Evolutionary conservation across 352 stramenopile genomes (phyloP).

Genomic region (Pythium diclinum): DNA sequence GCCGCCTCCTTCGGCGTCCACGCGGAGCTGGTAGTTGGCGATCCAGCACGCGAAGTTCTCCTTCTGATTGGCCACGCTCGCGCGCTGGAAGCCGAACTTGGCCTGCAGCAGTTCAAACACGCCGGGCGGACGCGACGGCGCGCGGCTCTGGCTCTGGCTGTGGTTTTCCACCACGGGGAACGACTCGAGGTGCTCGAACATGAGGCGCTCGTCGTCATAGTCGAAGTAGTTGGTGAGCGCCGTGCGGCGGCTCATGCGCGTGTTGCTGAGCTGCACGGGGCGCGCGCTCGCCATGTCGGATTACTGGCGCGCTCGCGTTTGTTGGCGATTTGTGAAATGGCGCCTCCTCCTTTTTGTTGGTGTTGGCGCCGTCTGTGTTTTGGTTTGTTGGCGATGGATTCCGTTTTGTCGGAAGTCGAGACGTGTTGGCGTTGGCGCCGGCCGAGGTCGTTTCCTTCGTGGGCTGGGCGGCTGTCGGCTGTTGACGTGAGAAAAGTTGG

Average conservation of each 20-base stretch:
- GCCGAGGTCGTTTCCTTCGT: neutral
- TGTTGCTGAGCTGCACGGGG: conserved; percentile 20
- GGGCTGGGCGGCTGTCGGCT: neutral
- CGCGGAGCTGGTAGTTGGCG: conserved; percentile 78
- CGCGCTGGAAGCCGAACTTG: conserved; percentile 82
- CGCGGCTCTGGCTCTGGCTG: conserved; percentile 12
- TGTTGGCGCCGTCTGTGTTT: neutral
- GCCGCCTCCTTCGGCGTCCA: conserved; percentile 42
- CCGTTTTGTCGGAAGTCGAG: conserved; percentile 1
- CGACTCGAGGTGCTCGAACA: conserved; percentile 60
- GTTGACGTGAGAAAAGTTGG: conserved; percentile 7
- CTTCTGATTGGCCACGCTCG: conserved; percentile 78
- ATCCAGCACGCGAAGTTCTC: conserved; percentile 85
- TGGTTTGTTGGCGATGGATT: neutral
- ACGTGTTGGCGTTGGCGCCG: conserved; percentile 1
- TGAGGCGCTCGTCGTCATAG: conserved; percentile 49
- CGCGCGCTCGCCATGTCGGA: conserved; percentile 17
- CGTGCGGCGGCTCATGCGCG: conserved; percentile 41
- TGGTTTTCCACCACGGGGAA: conserved; percentile 34
- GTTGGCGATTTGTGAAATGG: neutral
- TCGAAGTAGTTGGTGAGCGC: conserved; percentile 81
- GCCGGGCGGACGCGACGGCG: conserved; percentile 29
- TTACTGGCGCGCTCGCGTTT: neutral
- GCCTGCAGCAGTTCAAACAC: conserved; percentile 74
- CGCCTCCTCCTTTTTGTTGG: neutral